These are phyloP conservation scores for Myrica gale DNA, from an alignment of 306 rosid species.

Conservation along the genomic window DNA sequence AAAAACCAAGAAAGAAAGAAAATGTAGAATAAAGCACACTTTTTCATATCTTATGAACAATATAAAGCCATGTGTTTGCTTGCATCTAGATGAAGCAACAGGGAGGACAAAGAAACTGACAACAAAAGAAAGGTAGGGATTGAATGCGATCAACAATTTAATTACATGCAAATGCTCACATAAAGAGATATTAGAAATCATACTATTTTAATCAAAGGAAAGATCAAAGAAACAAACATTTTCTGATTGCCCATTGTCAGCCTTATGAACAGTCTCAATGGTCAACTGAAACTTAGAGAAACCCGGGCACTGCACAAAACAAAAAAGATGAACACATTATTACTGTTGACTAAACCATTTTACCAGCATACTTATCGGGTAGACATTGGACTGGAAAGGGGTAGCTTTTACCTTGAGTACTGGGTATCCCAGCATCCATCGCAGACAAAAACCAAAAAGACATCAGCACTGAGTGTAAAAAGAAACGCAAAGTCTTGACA, in stretches of 20 bases:
- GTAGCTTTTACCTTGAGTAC: slow-evolving; percentile 37
- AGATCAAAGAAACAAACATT: slow-evolving; percentile 34
- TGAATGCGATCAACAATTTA: background rate
- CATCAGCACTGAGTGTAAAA: slow-evolving; percentile 7
- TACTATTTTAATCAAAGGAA: background rate
- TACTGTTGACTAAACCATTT: background rate
- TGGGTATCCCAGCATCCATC: slow-evolving; percentile 20
- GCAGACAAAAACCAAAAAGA: slow-evolving; percentile 11
- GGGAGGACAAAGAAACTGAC: background rate
- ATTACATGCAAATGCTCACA: background rate
- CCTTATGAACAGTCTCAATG: slow-evolving; percentile 40
- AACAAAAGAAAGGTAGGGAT: background rate
- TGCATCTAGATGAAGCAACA: background rate
- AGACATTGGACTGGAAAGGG: slow-evolving; percentile 6
- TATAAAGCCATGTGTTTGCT: background rate
- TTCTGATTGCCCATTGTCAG: slow-evolving; percentile 46
- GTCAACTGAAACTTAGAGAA: slow-evolving; percentile 43
- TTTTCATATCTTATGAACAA: background rate
- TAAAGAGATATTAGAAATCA: background rate
- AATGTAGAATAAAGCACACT: background rate
- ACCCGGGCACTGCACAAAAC: slow-evolving; percentile 42
- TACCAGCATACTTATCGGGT: background rate
- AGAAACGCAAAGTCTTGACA: background rate
- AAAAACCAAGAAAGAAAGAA: background rate
- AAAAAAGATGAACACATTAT: slow-evolving; percentile 1